Conservation (phyloP, 2,329 filamentous ascomycete genomes). For the Chaetothyriales sp. region DNA sequence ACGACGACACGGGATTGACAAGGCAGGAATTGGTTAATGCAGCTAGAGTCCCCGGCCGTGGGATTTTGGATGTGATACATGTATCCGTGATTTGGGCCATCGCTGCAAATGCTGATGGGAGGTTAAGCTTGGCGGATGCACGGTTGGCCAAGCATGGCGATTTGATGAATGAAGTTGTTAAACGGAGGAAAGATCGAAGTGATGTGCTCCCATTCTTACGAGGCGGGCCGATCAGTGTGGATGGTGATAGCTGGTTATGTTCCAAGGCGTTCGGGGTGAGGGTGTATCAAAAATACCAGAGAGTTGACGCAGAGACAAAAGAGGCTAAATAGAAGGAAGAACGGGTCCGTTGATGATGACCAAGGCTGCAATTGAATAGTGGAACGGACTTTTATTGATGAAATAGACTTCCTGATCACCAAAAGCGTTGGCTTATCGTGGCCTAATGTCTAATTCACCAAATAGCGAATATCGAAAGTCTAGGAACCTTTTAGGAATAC, state of each 20-base stretch:
- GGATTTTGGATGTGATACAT: slow-evolving; percentile 1
- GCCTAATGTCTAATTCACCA: too few relatives aligned
- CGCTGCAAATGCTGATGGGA: slow-evolving; percentile 2
- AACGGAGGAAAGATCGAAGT: slow-evolving; percentile 2
- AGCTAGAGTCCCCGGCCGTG: not conserved
- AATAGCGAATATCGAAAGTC: too few relatives aligned
- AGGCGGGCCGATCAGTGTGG: slow-evolving; percentile 5
- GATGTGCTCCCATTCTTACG: slow-evolving; percentile 3
- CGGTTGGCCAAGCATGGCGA: slow-evolving; percentile 1
- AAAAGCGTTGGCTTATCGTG: too few relatives aligned
- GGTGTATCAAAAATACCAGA: slow-evolving; percentile 4
- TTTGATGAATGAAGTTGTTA: slow-evolving; percentile 4
- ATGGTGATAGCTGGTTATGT: slow-evolving; percentile 4
- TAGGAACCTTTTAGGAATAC: too few relatives aligned
- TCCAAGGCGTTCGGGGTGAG: slow-evolving; percentile 5
- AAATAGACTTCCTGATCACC: too few relatives aligned
- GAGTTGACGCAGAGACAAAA: not conserved
- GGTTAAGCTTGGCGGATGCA: slow-evolving; percentile 1
- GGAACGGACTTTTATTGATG: too few relatives aligned
- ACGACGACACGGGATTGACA: not conserved
- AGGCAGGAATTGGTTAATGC: not conserved
- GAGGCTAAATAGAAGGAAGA: not conserved
- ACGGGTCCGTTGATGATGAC: not conserved
- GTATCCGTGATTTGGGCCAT: slow-evolving; percentile 4
- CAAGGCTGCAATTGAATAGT: not conserved